Evolutionary conservation across 176 grass and related monocot genomes (phyloP), one percentile per base, ranked within the genome.

Genomic region (Olyra latifolia): DNA sequence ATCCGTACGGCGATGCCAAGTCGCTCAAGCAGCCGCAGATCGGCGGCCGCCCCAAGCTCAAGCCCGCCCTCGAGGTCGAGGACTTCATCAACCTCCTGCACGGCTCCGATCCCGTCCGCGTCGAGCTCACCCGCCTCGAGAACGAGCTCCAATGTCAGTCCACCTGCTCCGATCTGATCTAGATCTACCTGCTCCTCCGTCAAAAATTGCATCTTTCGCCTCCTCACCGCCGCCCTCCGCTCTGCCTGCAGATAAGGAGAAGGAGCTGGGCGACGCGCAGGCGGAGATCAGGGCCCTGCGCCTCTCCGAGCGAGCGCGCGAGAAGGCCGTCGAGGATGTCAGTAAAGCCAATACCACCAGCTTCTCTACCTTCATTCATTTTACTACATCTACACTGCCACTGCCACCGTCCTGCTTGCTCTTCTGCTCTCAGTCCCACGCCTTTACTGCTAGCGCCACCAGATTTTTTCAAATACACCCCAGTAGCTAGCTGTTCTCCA

Each of bases 81-180:
- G 96, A 98, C 88, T 85, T 98, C 96, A 95, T 98, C 84, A 98
- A 91, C 88, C 86, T 98, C 84, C 96, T 98, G 22, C 96, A 98
- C 40, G 96, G 96, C 50, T 98, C 96, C 60, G 92, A 98, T 93
- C 96, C 96, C 48, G 88, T 98, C 39, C 76, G 88, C 46, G 88
- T 98, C 52, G 96, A 98, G 78, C 96, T 98, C 30, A 98, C 88
- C 65, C 92, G 92, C 58, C 92, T 98, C 19, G 96, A 98, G 83
- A 98, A 95, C 88, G 92, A 98, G 74, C 82, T 89, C 69, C 87
- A 89, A 28, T 85, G 82, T 89, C 69, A 38, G 23, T 5, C 46
- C 20, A 23, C 23, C 10, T 39, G 20, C 8, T 19, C 17, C 39
- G 10, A 69, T 72, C 79, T 10, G 40, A 59, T 81, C 76, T 55